phyloP scores from a whole-genome alignment of 2,329 filamentous ascomycete genomes.

The Coniochaeta pulveracea region DNA sequence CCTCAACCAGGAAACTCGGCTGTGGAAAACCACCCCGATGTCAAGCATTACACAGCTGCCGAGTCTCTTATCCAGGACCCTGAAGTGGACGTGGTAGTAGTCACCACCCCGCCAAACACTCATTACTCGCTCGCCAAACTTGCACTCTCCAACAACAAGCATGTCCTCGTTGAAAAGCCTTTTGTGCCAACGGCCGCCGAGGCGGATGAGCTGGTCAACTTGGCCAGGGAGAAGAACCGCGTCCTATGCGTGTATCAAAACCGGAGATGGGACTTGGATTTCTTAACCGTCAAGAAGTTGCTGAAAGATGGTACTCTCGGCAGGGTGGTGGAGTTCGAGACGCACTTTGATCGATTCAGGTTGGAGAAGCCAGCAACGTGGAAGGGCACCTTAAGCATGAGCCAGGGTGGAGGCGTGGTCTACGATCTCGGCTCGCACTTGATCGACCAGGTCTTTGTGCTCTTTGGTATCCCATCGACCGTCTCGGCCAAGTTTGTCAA shows the following conservation, averaged over 20 bases:
- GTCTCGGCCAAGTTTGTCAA: slow-evolving; percentile 59
- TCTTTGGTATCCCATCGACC: slow-evolving; percentile 57
- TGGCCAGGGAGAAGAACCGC: slow-evolving; percentile 37
- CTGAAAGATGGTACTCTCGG: slow-evolving; percentile 49
- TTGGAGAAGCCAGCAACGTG: slow-evolving; percentile 48
- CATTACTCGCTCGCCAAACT: slow-evolving; percentile 55
- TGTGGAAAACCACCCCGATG: slow-evolving; percentile 52
- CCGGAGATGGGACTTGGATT: slow-evolving; percentile 67
- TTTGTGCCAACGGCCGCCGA: slow-evolving; percentile 62
- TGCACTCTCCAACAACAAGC: slow-evolving; percentile 58
- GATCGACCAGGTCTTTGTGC: slow-evolving; percentile 60
- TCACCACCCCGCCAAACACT: slow-evolving; percentile 60
- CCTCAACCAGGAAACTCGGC: slow-evolving; percentile 56
- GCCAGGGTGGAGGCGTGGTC: slow-evolving; percentile 53
- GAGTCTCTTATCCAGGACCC: slow-evolving; percentile 54
- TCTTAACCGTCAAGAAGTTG: slow-evolving; percentile 54
- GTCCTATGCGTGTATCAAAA: slow-evolving; percentile 60
- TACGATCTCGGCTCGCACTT: slow-evolving; percentile 70
- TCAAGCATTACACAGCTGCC: slow-evolving; percentile 51
- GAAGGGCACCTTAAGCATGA: slow-evolving; percentile 52
- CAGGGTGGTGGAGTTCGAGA: slow-evolving; percentile 62
- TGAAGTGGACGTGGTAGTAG: slow-evolving; percentile 54
- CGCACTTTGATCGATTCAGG: slow-evolving; percentile 64
- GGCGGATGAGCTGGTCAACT: slow-evolving; percentile 47
- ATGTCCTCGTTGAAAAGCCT: slow-evolving; percentile 72